Conservation (phyloP, 2,329 filamentous ascomycete genomes). For the Colletotrichum sp. region DNA sequence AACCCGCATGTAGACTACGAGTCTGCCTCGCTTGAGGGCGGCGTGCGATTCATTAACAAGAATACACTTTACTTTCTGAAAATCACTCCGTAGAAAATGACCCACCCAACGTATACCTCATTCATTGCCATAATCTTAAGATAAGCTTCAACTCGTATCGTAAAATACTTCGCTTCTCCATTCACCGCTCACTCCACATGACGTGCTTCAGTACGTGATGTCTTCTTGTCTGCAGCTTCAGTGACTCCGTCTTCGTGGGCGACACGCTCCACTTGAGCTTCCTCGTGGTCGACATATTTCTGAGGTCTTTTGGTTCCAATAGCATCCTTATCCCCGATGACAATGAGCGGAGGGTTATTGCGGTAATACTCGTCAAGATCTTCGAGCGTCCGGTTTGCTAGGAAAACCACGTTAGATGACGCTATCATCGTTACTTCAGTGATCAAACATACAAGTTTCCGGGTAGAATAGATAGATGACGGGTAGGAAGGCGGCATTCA, state of each 20-base stretch:
- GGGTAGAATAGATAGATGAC: background rate
- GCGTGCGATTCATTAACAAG: fast-evolving
- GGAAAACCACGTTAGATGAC: background rate
- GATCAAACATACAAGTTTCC: background rate
- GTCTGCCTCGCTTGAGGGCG: background rate
- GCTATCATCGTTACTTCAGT: background rate
- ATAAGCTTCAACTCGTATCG: background rate
- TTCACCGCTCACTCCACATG: background rate
- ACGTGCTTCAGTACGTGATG: background rate
- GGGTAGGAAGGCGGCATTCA: background rate
- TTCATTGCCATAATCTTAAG: background rate
- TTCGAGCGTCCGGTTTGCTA: background rate
- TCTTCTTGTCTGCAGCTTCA: background rate
- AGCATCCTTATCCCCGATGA: background rate
- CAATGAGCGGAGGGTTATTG: background rate
- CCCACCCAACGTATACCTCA: fast-evolving
- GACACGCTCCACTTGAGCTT: background rate
- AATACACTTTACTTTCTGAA: background rate
- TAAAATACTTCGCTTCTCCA: background rate
- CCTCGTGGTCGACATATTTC: background rate
- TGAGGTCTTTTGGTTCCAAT: background rate
- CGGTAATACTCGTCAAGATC: background rate
- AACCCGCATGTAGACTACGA: background rate
- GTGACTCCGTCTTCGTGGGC: background rate
- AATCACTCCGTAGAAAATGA: background rate